Evolutionary conservation across 441 rosid species (phyloP), one percentile per base, ranked within the genome.

Genomic region (Gossypium davidsonii): DNA sequence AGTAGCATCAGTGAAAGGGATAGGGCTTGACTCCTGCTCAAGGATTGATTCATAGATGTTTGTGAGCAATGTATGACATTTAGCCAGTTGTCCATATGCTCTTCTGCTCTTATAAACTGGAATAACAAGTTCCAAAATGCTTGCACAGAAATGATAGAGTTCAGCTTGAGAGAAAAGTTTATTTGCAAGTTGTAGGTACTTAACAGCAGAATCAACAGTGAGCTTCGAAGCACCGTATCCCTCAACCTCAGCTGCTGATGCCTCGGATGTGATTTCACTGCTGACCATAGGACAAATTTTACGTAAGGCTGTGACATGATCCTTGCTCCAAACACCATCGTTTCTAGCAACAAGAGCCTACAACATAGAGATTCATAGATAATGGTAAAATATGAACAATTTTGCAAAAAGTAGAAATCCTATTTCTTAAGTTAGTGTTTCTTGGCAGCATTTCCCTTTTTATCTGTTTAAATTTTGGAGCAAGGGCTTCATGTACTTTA

Each of bases 151-250:
- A 87, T 95, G 98, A 83, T 86, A 81, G 83, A 95, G 96, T 89
- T 95, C 99, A 37, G 99, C 98, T 81, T 91, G 98, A 70, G 95
- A 89, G 85, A 95, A 95, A 76, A 95, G 98, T 80, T 89, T 95
- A 81, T 91, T 93, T 26, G 98, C 98, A 71, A 90, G 95, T 82
- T 95, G 99, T 66, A 95, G 83, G 79, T 93, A 95, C 86, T 95
- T 95, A 73, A 95, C 98, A 11, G 98, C 99, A 17, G 99, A 95
- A 85, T 95, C 99, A 62, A 95, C 98, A 10, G 99, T 95, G 74
- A 95, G 98, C 82, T 95, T 95, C 42, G 99, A 95, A 83, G 99
- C 91, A 78, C 99, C 98, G 75, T 95, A 95, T 55, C 99, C 99
- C 87, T 95, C 99, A 10, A 95, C 99, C 83, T 95, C 99, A 12